These are phyloP conservation scores for Phytophthora pinifolia DNA, from an alignment of 352 stramenopile species.

Conservation along the genomic window DNA sequence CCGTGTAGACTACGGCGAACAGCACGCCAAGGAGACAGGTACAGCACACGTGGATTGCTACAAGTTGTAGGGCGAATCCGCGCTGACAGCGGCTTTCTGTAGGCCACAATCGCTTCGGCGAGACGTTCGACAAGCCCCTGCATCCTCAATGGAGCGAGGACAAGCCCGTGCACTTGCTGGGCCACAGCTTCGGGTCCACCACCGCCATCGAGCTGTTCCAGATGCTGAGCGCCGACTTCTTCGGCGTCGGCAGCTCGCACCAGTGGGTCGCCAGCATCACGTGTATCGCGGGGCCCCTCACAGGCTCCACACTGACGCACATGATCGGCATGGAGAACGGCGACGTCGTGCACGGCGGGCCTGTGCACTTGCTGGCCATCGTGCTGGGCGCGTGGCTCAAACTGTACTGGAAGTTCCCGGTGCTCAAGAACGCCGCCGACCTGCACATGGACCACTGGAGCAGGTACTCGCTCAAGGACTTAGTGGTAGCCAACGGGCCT, in stretches of 20 bases:
- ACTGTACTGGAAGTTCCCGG: conserved; percentile 41
- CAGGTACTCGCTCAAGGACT: conserved; percentile 31
- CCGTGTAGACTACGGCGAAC: conserved; percentile 59
- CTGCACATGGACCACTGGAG: conserved; percentile 65
- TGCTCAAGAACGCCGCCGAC: conserved; percentile 43
- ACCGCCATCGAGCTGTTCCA: conserved; percentile 76
- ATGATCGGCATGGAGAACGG: conserved; percentile 46
- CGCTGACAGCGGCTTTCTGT: conserved; percentile 5
- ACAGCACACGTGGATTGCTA: neutral
- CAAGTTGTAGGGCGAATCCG: neutral
- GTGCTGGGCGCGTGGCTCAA: conserved; percentile 43
- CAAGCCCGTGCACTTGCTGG: conserved; percentile 59
- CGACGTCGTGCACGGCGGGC: conserved; percentile 31
- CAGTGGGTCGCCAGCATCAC: conserved; percentile 63
- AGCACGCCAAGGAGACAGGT: conserved; percentile 35
- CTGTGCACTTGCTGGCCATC: conserved; percentile 43
- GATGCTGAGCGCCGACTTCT: conserved; percentile 56
- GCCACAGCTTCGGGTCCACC: conserved; percentile 62
- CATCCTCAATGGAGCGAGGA: conserved; percentile 47
- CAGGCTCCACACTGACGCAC: conserved; percentile 54
- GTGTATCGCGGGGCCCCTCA: conserved; percentile 58
- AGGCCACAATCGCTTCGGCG: conserved; percentile 51
- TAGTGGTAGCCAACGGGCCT: conserved; percentile 34
- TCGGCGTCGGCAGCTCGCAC: conserved; percentile 48
- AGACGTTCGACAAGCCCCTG: conserved; percentile 31